These are phyloP conservation scores for Obelidium mucronatum DNA, from an alignment of 192 early-diverging fungal genomes.

Conservation along the genomic window DNA sequence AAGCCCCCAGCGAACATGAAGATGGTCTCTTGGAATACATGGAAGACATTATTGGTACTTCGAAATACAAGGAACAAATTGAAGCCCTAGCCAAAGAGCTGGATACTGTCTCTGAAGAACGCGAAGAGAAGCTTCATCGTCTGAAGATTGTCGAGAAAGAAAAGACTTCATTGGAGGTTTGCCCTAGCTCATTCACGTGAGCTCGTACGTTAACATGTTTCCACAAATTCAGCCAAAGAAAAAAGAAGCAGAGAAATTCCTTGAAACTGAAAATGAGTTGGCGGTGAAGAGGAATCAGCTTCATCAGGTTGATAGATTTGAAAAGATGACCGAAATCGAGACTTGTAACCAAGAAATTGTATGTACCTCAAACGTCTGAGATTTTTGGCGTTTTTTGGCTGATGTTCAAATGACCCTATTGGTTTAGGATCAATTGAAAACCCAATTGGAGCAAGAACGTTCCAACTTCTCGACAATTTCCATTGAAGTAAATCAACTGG, in stretches of 20 bases:
- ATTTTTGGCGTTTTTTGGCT: too few species aligned
- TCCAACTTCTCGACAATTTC: conserved; percentile 53
- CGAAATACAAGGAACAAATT: conserved; percentile 85
- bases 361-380: not conserved
- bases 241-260: conserved; percentile 80
- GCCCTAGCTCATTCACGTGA: too few species aligned
- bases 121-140: conserved; percentile 81
- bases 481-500: conserved; percentile 18
- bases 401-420: too few species aligned
- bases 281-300: conserved; percentile 73
- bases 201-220: too few species aligned
- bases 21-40: conserved; percentile 97
- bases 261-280: conserved; percentile 84
- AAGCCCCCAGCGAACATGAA: conserved; percentile 88
- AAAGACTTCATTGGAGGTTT: conserved; percentile 77
- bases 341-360: conserved; percentile 18
- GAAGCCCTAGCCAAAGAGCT: conserved; percentile 71
- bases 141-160: conserved; percentile 93
- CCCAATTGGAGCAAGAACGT: conserved; percentile 66
- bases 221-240: conserved; percentile 72
- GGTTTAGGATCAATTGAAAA: conserved; percentile 60
- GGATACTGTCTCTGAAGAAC: conserved; percentile 78
- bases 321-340: conserved; percentile 63
- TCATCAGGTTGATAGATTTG: conserved; percentile 76
- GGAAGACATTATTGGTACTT: conserved; percentile 98